Evolutionary conservation across 371 early-diverging fungal species (phyloP).

Genomic region (Saksenaea oblongispora): DNA sequence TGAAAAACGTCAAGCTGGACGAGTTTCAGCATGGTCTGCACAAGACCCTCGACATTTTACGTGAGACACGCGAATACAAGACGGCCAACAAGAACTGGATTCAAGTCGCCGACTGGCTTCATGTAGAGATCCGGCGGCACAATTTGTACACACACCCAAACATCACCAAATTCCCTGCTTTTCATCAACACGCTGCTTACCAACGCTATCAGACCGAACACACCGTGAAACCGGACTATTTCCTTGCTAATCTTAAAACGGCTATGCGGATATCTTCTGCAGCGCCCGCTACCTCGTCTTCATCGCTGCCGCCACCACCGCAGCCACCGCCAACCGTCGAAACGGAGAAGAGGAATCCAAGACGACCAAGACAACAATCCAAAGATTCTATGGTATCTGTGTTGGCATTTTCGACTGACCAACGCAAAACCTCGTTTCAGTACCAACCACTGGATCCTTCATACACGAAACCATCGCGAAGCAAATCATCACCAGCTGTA

Average conservation of each 20-base stretch:
- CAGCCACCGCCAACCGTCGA: not conserved
- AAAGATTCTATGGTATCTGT: constrained; percentile 23
- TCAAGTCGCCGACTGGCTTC: constrained; percentile 45
- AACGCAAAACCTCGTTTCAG: constrained; percentile 5
- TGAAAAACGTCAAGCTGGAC: constrained; percentile 18
- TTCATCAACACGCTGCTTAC: not conserved
- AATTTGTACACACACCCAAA: constrained; percentile 13
- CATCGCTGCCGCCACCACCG: not conserved
- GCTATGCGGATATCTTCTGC: not conserved
- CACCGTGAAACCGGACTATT: constrained; percentile 14
- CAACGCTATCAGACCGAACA: not conserved
- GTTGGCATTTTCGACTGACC: constrained; percentile 13
- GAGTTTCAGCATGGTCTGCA: constrained; percentile 35
- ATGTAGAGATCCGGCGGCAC: constrained; percentile 44
- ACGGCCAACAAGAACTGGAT: constrained; percentile 30
- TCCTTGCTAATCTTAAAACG: constrained; percentile 19
- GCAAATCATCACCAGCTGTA: constrained; percentile 5
- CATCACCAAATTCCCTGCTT: not conserved
- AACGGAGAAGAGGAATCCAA: not conserved
- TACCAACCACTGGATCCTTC: constrained; percentile 8
- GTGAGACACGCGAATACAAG: constrained; percentile 33
- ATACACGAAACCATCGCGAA: constrained; percentile 1
- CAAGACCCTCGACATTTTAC: constrained; percentile 27
- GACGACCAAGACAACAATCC: not conserved
- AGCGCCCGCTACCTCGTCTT: not conserved